Evolutionary conservation across 768 basidiomycete genomes (phyloP).

Genomic region (Astraeus odoratus): DNA sequence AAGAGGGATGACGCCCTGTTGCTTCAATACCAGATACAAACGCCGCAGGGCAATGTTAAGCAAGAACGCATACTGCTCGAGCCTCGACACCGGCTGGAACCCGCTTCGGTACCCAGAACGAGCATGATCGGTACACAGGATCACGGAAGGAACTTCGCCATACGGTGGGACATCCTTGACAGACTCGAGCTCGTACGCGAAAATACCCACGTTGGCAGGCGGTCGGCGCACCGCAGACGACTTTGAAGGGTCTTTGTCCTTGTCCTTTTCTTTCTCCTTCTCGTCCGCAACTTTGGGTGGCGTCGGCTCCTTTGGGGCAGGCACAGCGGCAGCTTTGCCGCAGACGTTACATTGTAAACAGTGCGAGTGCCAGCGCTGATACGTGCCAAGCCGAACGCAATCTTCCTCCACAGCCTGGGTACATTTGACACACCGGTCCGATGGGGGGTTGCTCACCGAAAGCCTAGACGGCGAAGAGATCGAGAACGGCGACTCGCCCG

Average conservation of each 20-base stretch:
- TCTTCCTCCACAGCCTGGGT: conserved; percentile 93
- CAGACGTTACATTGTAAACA: conserved; percentile 85
- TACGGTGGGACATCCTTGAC: conserved; percentile 62
- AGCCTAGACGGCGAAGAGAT: conserved; percentile 37
- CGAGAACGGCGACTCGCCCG: conserved; percentile 79
- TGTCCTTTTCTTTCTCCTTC: conserved; percentile 32
- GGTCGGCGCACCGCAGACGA: conserved; percentile 60
- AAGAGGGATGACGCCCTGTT: conserved; percentile 83
- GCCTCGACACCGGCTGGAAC: conserved; percentile 85
- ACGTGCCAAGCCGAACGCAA: conserved; percentile 91
- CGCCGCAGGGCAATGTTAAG: conserved; percentile 92
- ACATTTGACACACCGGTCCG: conserved; percentile 89
- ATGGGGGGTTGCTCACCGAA: conserved; percentile 65
- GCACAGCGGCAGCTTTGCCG: conserved; percentile 67
- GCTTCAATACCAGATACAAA: conserved; percentile 80
- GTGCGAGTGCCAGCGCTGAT: conserved; percentile 93
- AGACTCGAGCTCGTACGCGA: conserved; percentile 70
- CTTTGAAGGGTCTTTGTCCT: conserved; percentile 47
- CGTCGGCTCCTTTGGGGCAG: conserved; percentile 47
- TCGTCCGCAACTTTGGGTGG: conserved; percentile 47
- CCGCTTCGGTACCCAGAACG: conserved; percentile 61
- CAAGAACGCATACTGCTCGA: conserved; percentile 97
- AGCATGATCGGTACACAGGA: conserved; percentile 75
- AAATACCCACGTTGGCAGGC: conserved; percentile 74
- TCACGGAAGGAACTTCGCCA: conserved; percentile 64